These are phyloP conservation scores for Tremella yokohamensis DNA, from an alignment of 768 basidiomycete genomes.

Conservation along the genomic window DNA sequence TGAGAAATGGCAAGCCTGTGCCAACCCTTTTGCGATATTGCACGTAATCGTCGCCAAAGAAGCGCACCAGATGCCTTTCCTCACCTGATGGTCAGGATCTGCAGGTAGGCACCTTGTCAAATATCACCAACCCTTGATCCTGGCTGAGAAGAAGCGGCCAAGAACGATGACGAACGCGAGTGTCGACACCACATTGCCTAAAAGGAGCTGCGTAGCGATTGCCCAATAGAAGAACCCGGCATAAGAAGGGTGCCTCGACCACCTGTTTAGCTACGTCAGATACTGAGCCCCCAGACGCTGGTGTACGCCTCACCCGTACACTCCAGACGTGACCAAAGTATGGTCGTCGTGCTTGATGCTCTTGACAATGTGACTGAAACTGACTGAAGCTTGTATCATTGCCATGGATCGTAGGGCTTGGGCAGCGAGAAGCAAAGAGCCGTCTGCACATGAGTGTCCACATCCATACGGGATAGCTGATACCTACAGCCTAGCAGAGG, in stretches of 20 bases:
- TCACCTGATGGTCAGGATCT: conserved; percentile 61
- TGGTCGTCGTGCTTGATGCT: conserved; percentile 70
- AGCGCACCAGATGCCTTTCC: conserved; percentile 70
- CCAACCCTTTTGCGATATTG: conserved; percentile 71
- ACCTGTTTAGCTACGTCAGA: conserved; percentile 54
- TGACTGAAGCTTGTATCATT: conserved; percentile 94
- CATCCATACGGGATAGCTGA: not conserved
- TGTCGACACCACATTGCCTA: conserved; percentile 79
- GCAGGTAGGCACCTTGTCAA: not conserved
- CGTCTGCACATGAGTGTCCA: conserved; percentile 55
- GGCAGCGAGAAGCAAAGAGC: conserved; percentile 63
- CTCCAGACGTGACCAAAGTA: conserved; percentile 76
- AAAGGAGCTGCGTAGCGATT: conserved; percentile 81
- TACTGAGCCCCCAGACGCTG: not conserved
- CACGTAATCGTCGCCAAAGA: conserved; percentile 86
- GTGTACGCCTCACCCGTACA: conserved; percentile 68
- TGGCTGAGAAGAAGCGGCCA: conserved; percentile 79
- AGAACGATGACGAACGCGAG: conserved; percentile 64
- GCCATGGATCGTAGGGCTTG: conserved; percentile 79
- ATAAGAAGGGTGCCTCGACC: conserved; percentile 92
- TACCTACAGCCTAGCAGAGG: conserved; percentile 8
- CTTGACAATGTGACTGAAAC: conserved; percentile 87
- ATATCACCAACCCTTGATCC: conserved; percentile 66
- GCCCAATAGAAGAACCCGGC: conserved; percentile 99
- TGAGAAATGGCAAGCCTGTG: conserved; percentile 68